Conservation (phyloP, 1,284 basidiomycete species). For the Ganoderma multipileum region DNA sequence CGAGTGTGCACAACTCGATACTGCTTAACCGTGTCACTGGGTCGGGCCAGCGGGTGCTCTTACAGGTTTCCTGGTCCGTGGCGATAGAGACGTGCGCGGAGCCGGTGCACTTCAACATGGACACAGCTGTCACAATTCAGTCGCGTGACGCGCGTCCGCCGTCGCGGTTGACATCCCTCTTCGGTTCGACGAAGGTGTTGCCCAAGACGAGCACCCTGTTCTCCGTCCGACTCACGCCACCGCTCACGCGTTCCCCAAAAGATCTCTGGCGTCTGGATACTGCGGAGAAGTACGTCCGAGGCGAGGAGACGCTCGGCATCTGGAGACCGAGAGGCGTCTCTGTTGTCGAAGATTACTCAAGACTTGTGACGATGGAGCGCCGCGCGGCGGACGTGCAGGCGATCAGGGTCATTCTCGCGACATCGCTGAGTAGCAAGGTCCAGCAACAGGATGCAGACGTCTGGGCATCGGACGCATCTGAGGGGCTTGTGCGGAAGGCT, state of each 20-base stretch:
- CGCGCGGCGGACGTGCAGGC: constrained; percentile 90
- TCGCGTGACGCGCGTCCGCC: constrained; percentile 88
- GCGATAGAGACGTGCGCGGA: constrained; percentile 86
- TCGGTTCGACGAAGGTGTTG: constrained; percentile 78
- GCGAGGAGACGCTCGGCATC: constrained; percentile 82
- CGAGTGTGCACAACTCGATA: constrained; percentile 87
- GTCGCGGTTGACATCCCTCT: constrained; percentile 76
- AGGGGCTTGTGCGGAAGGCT: constrained; percentile 68
- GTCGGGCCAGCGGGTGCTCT: constrained; percentile 78
- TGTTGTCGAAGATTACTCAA: constrained; percentile 85
- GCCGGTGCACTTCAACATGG: constrained; percentile 87
- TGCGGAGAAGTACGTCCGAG: constrained; percentile 90
- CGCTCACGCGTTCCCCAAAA: constrained; percentile 84
- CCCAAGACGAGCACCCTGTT: constrained; percentile 85
- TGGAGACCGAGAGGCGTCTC: constrained; percentile 92
- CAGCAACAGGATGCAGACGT: constrained; percentile 59
- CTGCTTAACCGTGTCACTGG: constrained; percentile 88
- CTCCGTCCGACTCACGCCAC: constrained; percentile 81
- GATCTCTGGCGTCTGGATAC: constrained; percentile 97
- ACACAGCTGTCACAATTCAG: constrained; percentile 87
- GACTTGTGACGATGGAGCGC: constrained; percentile 72
- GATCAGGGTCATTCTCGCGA: constrained; percentile 77
- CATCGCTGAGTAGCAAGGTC: constrained; percentile 53
- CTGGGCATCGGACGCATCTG: constrained; percentile 70
- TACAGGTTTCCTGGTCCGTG: constrained; percentile 82